A percentile compares a stretch with the other conserved stretches of the same genome.
Conservation (phyloP, 2,329 filamentous ascomycete species). For the Byssoonygena ceratinophila region DNA sequence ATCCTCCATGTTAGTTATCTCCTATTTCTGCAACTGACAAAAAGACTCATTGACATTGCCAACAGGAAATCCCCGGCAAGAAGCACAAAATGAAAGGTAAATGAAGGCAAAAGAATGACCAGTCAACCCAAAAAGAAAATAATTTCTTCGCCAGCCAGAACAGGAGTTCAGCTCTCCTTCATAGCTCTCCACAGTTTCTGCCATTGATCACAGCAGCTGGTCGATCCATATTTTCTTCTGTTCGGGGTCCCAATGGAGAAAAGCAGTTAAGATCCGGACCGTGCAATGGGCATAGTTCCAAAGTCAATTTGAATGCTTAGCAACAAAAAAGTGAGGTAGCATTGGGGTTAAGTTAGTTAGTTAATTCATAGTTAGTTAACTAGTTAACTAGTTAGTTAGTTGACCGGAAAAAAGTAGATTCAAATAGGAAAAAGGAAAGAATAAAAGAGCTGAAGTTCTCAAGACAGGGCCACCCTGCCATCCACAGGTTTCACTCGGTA, state of each 20-base stretch:
- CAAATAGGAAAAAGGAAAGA: neutral
- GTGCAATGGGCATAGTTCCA: neutral
- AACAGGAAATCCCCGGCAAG: no score
- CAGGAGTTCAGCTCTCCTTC: neutral
- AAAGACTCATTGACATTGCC: no score
- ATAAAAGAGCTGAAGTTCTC: no score
- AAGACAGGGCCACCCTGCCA: no score
- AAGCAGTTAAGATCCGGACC: conserved; percentile 3
- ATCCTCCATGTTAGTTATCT: conserved; percentile 3
- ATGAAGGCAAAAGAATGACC: neutral
- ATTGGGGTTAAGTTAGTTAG: conserved; percentile 1
- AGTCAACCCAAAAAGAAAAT: neutral
- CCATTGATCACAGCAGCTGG: neutral
- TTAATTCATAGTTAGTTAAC: no score
- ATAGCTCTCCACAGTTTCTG: neutral
- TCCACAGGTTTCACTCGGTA: no score
- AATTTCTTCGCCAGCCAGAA: neutral
- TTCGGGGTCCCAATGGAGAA: conserved; percentile 9
- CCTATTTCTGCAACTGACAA: neutral
- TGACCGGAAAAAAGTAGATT: no score
- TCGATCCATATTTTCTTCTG: conserved; percentile 8
- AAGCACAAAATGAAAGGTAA: neutral
- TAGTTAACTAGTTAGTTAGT: no score
- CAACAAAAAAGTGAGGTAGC: neutral
- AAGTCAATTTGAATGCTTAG: conserved; percentile 1